These are phyloP conservation scores for Cryptococcus neoformans DNA, from an alignment of 1,284 basidiomycete species.

Conservation along the genomic window DNA sequence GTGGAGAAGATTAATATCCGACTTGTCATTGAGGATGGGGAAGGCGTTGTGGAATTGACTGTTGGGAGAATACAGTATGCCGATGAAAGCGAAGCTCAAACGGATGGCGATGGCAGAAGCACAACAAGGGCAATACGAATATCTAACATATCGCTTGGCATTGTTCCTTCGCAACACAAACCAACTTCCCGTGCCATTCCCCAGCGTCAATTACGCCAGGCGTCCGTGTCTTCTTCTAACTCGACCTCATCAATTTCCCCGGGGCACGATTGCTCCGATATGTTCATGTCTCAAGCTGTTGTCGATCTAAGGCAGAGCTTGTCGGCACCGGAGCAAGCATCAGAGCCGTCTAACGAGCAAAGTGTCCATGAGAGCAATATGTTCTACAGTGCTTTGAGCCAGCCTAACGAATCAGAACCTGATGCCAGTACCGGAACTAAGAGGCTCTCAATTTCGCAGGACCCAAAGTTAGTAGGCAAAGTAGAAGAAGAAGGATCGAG, in stretches of 20 bases:
- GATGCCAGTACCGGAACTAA: background rate
- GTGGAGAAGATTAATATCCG: slow-evolving; percentile 63
- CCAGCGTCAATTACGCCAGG: slow-evolving; percentile 9
- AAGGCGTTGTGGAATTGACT: slow-evolving; percentile 36
- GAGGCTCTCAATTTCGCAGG: too few relatives aligned
- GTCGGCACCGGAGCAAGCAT: background rate
- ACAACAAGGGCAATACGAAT: slow-evolving; percentile 26
- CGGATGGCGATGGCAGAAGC: slow-evolving; percentile 1
- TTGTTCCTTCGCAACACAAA: slow-evolving; percentile 7
- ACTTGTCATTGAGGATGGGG: slow-evolving; percentile 27
- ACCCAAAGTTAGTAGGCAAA: background rate
- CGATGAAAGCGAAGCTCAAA: slow-evolving; percentile 29
- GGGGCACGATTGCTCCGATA: slow-evolving; percentile 27
- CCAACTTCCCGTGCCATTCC: background rate
- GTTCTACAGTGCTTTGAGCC: slow-evolving; percentile 24
- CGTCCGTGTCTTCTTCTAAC: slow-evolving; percentile 23
- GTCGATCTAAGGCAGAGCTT: slow-evolving; percentile 50
- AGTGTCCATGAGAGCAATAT: slow-evolving; percentile 38
- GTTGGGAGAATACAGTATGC: slow-evolving; percentile 42
- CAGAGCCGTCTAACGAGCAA: slow-evolving; percentile 11
- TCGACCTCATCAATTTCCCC: slow-evolving; percentile 12
- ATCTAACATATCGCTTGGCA: slow-evolving; percentile 24
- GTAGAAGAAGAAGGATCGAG: slow-evolving; percentile 2
- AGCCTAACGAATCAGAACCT: background rate
- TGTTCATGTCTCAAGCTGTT: slow-evolving; percentile 53